phyloP scores from a whole-genome alignment of 345 rosid genomes.

The Brassica napus region DNA sequence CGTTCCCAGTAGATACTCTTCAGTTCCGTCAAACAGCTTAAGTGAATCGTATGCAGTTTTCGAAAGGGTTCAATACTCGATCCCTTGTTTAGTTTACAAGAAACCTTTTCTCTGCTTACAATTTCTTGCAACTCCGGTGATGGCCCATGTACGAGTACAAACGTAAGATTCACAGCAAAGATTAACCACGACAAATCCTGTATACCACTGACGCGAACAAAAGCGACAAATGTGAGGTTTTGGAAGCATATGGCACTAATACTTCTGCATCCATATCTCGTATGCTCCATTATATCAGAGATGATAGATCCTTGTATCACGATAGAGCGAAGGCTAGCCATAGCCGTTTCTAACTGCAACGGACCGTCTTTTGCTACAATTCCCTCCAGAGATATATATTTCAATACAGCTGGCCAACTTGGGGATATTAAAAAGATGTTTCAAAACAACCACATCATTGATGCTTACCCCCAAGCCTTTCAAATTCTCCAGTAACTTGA shows the following conservation, averaged over 20 bases:
- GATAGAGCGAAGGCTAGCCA: neutral
- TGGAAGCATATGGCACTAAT: neutral
- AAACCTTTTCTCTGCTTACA: no score
- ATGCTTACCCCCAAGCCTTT: neutral
- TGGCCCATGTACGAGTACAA: neutral
- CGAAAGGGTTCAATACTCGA: no score
- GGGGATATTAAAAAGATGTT: neutral
- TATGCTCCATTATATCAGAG: neutral
- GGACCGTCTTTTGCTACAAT: neutral
- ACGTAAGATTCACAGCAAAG: neutral
- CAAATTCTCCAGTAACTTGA: neutral
- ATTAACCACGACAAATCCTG: neutral
- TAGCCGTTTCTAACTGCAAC: neutral
- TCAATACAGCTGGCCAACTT: neutral
- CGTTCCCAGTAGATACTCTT: neutral
- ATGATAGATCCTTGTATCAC: neutral
- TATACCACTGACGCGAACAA: neutral
- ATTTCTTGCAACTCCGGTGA: neutral
- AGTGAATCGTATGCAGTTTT: no score
- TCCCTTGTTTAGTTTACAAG: no score
- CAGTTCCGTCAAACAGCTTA: neutral
- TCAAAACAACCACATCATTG: neutral
- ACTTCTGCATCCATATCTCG: neutral
- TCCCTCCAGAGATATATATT: neutral
- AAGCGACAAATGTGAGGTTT: neutral